Evolutionary conservation across 2,329 filamentous ascomycete genomes (phyloP).

Genomic region (Metarhizium album): DNA sequence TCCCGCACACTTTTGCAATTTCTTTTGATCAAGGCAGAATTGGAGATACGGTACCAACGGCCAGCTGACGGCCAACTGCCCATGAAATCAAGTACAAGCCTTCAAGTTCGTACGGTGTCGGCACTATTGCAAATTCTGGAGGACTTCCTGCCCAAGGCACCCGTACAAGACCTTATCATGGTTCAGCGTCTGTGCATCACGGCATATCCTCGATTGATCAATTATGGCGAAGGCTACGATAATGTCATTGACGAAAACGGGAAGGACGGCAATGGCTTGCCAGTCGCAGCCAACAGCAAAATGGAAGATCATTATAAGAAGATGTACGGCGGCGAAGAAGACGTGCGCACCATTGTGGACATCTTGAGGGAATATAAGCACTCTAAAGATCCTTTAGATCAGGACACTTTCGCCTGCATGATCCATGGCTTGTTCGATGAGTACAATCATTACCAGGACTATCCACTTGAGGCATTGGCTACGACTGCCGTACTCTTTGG

Average conservation of each 20-base stretch:
- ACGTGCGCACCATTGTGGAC: conserved; percentile 76
- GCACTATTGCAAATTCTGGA: conserved; percentile 70
- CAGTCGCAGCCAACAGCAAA: conserved; percentile 67
- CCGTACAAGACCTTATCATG: conserved; percentile 58
- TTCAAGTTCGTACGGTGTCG: conserved; percentile 78
- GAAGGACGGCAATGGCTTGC: conserved; percentile 68
- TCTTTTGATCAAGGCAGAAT: conserved; percentile 70
- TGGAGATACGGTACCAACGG: conserved; percentile 67
- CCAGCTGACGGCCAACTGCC: conserved; percentile 48
- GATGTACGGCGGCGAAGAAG: conserved; percentile 89
- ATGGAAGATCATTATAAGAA: conserved; percentile 98
- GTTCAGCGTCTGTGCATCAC: conserved; percentile 85
- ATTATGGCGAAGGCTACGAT: conserved; percentile 88
- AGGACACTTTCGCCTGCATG: conserved; percentile 97
- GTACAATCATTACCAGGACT: conserved; percentile 89
- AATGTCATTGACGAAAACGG: conserved; percentile 84
- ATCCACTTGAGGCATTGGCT: conserved; percentile 88
- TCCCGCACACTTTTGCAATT: conserved; percentile 67
- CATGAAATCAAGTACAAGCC: conserved; percentile 55
- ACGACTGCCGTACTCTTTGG: conserved; percentile 95
- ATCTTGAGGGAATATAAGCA: conserved; percentile 79
- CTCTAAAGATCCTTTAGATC: conserved; percentile 72
- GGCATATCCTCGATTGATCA: conserved; percentile 87
- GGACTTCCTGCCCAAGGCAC: conserved; percentile 50
- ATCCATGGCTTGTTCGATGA: conserved; percentile 96